phyloP scores from a whole-genome alignment of 306 rosid genomes.

The Glycine tomentella region DNA sequence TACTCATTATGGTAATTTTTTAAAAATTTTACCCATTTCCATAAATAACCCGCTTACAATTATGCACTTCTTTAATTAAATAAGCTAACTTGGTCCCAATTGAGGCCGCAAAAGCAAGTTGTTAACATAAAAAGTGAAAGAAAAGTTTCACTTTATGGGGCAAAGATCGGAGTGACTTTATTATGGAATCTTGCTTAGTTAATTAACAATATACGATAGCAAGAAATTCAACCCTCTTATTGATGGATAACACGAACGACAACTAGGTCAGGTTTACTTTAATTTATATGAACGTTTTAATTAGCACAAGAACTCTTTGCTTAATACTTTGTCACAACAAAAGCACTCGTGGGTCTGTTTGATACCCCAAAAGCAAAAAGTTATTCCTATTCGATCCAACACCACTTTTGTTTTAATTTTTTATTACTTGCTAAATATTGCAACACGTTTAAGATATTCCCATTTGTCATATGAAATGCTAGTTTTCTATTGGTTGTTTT shows the following conservation, averaged over 20 bases:
- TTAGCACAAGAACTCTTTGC: constrained; percentile 41
- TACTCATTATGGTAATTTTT: no score
- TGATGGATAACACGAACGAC: constrained; percentile 36
- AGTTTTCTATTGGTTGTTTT: background rate
- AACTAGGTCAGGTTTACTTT: constrained; percentile 40
- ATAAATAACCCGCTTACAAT: no score
- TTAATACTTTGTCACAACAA: constrained; percentile 49
- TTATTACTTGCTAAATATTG: constrained; percentile 5
- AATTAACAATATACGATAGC: constrained; percentile 34
- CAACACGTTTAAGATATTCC: background rate
- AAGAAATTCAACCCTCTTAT: constrained; percentile 39
- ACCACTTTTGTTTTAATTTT: no score
- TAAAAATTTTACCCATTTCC: no score
- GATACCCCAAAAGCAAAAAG: constrained; percentile 45
- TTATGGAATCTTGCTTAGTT: constrained; percentile 46
- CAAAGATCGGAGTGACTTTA: constrained; percentile 50
- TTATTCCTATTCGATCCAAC: no score
- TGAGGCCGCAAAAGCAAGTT: constrained; percentile 58
- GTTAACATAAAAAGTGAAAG: constrained; percentile 40
- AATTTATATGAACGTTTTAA: constrained; percentile 40
- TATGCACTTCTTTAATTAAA: no score
- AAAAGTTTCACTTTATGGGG: constrained; percentile 49
- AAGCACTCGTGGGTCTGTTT: constrained; percentile 51
- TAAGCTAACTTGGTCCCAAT: constrained; percentile 41
- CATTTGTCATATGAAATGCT: constrained; percentile 14